Evolutionary conservation across 2,329 filamentous ascomycete species (phyloP), one percentile per base, ranked within the genome.

Genomic region (Chaetomium sp.): DNA sequence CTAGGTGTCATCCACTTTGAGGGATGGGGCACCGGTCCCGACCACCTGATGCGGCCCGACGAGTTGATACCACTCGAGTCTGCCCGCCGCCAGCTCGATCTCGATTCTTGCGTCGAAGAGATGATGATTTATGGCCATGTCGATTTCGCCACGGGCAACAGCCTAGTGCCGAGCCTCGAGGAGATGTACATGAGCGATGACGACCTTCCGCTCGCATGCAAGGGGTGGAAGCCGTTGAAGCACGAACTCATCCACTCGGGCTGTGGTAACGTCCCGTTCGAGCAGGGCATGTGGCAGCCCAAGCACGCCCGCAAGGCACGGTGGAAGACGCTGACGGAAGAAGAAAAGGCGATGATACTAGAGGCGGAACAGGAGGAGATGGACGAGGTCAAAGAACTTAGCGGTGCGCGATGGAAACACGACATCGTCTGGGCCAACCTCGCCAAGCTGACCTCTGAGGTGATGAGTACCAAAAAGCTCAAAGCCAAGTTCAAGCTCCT

Each of bases 51-150:
- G 49, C 77, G 83, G 0, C 83, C 84, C 0, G 88, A 90, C 67
- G 81, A 87, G 74, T 76, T 88, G 35, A 75, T 91, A 25, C 75
- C 85, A 50, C 71, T 78, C 13, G 89, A 92, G 71, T 77, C 82
- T 0, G 74, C 82, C 0, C 76, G 80, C 19, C 77, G 89, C 19
- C 73, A 79, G 0, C 72, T 90, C 38, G 68, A 80, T 25, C 73
- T 91, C n/a, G 79, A 87, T 62, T 66, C 78, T 13, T 80, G 84
- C 70, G 78, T 87, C 55, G 70, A 82, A 16, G 78, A 82, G 64
- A 87, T 90, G 81, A 79, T 87, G 69, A 67, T 85, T 19, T 91
- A 85, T 80, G 90, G 90, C 0, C 83, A 83, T 72, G 77, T 88
- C 31, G 81, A 90, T 74, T 81, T 79, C 59, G 57, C 73, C 4